These are phyloP conservation scores for Cucumis hystrix DNA, from an alignment of 306 rosid species.

Conservation along the genomic window DNA sequence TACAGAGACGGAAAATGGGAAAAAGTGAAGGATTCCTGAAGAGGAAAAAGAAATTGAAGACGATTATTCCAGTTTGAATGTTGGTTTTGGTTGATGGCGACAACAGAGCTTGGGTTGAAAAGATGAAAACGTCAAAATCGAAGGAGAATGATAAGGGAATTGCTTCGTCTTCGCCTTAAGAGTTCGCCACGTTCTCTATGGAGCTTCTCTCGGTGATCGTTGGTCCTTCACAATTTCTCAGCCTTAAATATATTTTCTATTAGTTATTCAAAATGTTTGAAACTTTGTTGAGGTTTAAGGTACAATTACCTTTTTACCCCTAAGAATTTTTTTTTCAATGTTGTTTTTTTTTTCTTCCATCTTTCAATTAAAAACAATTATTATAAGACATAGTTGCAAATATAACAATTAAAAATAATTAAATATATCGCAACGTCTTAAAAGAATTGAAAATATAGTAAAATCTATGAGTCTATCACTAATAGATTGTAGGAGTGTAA, in stretches of 20 bases:
- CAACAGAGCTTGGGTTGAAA: not conserved
- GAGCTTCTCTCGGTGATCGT: not conserved
- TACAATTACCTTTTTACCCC: no score
- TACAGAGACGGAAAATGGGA: conserved; percentile 3
- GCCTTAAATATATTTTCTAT: not conserved
- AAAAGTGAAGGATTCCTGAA: not conserved
- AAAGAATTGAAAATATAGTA: no score
- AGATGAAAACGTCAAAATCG: not conserved
- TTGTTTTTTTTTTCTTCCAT: no score
- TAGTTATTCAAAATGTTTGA: no score
- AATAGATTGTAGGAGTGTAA: no score
- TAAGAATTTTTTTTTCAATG: no score
- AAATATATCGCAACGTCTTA: no score
- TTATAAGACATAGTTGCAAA: no score
- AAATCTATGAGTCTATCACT: no score
- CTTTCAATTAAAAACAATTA: no score
- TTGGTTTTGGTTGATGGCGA: not conserved
- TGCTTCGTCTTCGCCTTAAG: not conserved
- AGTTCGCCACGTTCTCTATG: not conserved
- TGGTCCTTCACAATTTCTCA: not conserved
- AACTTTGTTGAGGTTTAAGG: no score
- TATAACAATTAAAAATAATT: no score
- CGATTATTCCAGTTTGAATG: not conserved
- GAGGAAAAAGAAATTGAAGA: not conserved
- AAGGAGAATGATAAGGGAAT: not conserved